Evolutionary conservation across 352 stramenopile species (phyloP).

Genomic region (Pythium monospermum): DNA sequence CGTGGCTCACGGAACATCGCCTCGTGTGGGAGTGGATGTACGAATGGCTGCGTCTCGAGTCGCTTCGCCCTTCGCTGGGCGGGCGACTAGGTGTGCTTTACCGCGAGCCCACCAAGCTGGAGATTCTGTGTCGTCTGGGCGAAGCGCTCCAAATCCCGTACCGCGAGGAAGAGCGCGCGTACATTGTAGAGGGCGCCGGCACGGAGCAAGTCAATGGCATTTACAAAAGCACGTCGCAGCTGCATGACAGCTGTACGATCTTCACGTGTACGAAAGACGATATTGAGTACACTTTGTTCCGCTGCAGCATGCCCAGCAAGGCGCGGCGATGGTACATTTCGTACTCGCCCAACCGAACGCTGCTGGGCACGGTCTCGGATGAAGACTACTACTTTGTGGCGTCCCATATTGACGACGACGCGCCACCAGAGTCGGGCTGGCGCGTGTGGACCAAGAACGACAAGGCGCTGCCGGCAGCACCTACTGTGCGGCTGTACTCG

Average conservation of each 20-base stretch:
- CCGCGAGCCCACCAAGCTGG: slow-evolving; percentile 70
- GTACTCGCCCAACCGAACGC: slow-evolving; percentile 88
- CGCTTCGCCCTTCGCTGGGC: slow-evolving; percentile 70
- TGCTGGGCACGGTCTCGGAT: slow-evolving; percentile 81
- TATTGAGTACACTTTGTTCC: slow-evolving; percentile 93
- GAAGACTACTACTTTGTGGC: slow-evolving; percentile 87
- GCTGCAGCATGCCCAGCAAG: slow-evolving; percentile 97
- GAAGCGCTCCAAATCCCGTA: slow-evolving; percentile 60
- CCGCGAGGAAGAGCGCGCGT: slow-evolving; percentile 74
- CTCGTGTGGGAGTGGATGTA: slow-evolving; percentile 81
- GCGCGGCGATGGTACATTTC: slow-evolving; percentile 98
- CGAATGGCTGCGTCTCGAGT: slow-evolving; percentile 85
- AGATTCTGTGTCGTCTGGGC: slow-evolving; percentile 60
- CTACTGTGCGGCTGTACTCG: slow-evolving; percentile 62
- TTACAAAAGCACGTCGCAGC: slow-evolving; percentile 84
- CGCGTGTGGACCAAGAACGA: slow-evolving; percentile 87
- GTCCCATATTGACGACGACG: slow-evolving; percentile 77
- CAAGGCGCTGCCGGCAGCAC: slow-evolving; percentile 55
- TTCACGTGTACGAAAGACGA: slow-evolving; percentile 57
- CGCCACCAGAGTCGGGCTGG: slow-evolving; percentile 71
- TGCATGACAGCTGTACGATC: slow-evolving; percentile 74
- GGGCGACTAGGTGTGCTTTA: slow-evolving; percentile 55
- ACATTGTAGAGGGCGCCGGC: slow-evolving; percentile 87
- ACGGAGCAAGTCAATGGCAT: slow-evolving; percentile 91
- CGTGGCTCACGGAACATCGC: slow-evolving; percentile 51